Conservation (phyloP, 2,329 filamentous ascomycete species). For the Corniculantispora saksenae region DNA sequence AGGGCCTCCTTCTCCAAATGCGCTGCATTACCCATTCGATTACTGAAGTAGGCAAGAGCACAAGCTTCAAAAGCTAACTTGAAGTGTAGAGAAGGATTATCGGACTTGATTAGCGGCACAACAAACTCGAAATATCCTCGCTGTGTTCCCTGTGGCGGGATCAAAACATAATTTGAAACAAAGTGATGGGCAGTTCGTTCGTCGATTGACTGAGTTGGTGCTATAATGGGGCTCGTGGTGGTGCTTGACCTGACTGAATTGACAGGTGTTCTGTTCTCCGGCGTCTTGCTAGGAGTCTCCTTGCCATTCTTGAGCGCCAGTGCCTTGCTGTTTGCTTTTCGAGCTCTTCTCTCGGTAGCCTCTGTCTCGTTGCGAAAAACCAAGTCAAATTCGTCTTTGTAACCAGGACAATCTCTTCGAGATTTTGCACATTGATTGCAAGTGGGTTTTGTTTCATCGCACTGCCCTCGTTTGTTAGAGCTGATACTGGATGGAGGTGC, state of each 20-base stretch:
- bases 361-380: constrained; percentile 73
- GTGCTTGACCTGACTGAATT: constrained; percentile 23
- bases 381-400: constrained; percentile 71
- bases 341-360: constrained; percentile 64
- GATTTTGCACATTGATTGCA: constrained; percentile 68
- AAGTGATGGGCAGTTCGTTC: constrained; percentile 61
- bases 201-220: constrained; percentile 45
- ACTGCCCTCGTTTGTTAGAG: constrained; percentile 42
- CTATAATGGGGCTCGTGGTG: constrained; percentile 23
- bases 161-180: constrained; percentile 59
- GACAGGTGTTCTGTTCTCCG: constrained; percentile 10
- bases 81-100: constrained; percentile 48
- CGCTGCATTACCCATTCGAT: constrained; percentile 41
- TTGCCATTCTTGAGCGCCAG: constrained; percentile 38
- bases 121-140: constrained; percentile 62
- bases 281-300: constrained; percentile 23
- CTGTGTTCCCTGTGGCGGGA: constrained; percentile 51
- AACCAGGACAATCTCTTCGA: constrained; percentile 64
- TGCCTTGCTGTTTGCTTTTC: constrained; percentile 55
- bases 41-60: constrained; percentile 57
- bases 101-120: constrained; percentile 53
- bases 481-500: neutral
- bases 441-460: constrained; percentile 66
- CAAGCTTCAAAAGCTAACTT: constrained; percentile 61
- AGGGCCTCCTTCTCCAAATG: constrained; percentile 44